phyloP scores from a whole-genome alignment of 495 filamentous ascomycete species.

The Sphaerosporella brunnea region DNA sequence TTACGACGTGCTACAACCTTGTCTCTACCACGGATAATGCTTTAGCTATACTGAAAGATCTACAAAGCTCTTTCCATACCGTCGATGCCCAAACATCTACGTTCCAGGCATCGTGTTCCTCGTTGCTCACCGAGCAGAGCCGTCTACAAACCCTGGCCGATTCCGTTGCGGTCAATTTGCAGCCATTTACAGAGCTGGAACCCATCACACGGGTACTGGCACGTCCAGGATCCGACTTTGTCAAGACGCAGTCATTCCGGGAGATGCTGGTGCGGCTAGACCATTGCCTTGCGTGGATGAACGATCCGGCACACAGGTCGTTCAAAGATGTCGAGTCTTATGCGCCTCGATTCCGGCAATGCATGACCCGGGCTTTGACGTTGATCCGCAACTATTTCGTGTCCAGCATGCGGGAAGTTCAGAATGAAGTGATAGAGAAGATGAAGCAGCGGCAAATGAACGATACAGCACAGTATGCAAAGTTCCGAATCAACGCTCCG shows the following conservation, averaged over 20 bases:
- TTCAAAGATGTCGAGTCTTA: constrained; percentile 80
- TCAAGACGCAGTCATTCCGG: constrained; percentile 66
- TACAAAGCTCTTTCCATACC: constrained; percentile 64
- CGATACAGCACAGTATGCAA: constrained; percentile 62
- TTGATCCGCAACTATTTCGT: constrained; percentile 80
- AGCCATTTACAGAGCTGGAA: constrained; percentile 84
- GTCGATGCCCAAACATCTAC: constrained; percentile 81
- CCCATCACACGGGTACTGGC: constrained; percentile 77
- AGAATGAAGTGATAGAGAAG: constrained; percentile 50
- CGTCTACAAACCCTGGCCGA: constrained; percentile 58
- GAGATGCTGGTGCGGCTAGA: constrained; percentile 75
- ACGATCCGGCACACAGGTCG: constrained; percentile 37
- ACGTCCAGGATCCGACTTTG: constrained; percentile 72
- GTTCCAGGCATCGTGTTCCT: constrained; percentile 82
- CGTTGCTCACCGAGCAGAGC: constrained; percentile 58
- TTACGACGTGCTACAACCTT: constrained; percentile 64
- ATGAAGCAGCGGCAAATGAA: constrained; percentile 54
- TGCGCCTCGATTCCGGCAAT: constrained; percentile 47
- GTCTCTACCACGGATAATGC: constrained; percentile 54
- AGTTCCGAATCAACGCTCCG: constrained; percentile 43
- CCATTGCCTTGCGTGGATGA: constrained; percentile 48
- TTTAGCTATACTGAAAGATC: constrained; percentile 50
- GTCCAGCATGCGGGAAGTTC: constrained; percentile 47
- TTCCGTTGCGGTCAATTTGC: constrained; percentile 63
- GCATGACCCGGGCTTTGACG: constrained; percentile 54